phyloP scores from a whole-genome alignment of 345 rosid species.

The Citrus inodora region DNA sequence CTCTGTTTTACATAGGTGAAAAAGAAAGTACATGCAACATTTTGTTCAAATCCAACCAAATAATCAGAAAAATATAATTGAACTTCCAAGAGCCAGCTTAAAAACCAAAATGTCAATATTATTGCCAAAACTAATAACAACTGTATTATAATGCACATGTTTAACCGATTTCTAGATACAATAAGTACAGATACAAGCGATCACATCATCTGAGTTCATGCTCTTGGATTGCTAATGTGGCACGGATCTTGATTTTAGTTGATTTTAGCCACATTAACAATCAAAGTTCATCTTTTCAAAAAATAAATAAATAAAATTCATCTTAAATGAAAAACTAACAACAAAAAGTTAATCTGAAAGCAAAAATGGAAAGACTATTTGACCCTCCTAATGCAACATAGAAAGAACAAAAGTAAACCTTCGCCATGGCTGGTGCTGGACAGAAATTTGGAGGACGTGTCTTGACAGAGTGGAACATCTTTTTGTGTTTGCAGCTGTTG shows the following conservation, averaged over 20 bases:
- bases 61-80: too few species aligned
- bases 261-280: too few species aligned
- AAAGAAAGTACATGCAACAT: neutral
- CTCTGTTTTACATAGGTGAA: neutral
- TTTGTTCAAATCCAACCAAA: neutral
- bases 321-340: neutral
- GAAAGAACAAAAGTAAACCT: neutral
- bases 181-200: too few species aligned
- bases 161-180: neutral
- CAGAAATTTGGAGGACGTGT: neutral
- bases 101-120: neutral
- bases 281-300: too few species aligned
- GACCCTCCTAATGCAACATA: neutral
- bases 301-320: too few species aligned
- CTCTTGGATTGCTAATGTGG: neutral
- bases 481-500: neutral
- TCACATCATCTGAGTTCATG: neutral
- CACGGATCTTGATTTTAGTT: too few species aligned
- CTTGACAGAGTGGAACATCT: neutral
- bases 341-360: neutral
- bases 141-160: neutral
- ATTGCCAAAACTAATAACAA: neutral
- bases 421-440: too few species aligned
- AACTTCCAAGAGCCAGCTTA: neutral
- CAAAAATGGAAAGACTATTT: neutral